These are phyloP conservation scores for Spiromastix sp. DNA, from an alignment of 2,329 filamentous ascomycete species.

Conservation along the genomic window DNA sequence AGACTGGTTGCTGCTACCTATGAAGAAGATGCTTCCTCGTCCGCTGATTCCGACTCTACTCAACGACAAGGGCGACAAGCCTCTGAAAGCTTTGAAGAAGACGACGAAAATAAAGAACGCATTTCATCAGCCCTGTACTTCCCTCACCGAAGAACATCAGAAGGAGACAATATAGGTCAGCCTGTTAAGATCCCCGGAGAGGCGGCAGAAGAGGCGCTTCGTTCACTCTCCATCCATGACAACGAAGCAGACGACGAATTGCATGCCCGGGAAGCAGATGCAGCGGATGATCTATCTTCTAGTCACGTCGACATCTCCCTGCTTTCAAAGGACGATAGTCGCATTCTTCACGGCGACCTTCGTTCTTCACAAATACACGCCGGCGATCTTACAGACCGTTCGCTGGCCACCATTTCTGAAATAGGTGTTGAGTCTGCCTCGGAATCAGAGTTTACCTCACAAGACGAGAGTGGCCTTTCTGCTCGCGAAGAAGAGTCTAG, in stretches of 20 bases:
- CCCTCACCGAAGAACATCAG: constrained; percentile 46
- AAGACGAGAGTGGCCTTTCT: constrained; percentile 33
- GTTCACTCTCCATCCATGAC: neutral
- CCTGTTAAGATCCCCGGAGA: constrained; percentile 8
- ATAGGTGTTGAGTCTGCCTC: constrained; percentile 29
- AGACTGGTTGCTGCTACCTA: constrained; percentile 8
- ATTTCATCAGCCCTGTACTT: constrained; percentile 57
- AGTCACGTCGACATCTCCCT: constrained; percentile 54
- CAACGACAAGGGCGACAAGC: constrained; percentile 4
- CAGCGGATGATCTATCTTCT: neutral
- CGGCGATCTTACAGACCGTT: constrained; percentile 24
- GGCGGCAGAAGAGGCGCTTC: neutral
- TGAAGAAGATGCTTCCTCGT: constrained; percentile 3
- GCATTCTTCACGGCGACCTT: constrained; percentile 51
- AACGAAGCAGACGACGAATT: neutral
- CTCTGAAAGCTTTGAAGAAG: constrained; percentile 15
- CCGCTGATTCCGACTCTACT: constrained; percentile 2
- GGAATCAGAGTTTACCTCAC: constrained; percentile 34
- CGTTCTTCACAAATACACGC: constrained; percentile 25
- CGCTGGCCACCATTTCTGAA: constrained; percentile 27
- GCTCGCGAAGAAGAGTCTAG: constrained; percentile 42
- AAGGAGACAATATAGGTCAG: constrained; percentile 24
- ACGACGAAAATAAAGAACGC: constrained; percentile 50
- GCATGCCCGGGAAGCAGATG: constrained; percentile 12
- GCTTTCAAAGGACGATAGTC: constrained; percentile 49